Conservation (phyloP, 1,139 yeast genomes). For the Geotrichum macrosporum region DNA sequence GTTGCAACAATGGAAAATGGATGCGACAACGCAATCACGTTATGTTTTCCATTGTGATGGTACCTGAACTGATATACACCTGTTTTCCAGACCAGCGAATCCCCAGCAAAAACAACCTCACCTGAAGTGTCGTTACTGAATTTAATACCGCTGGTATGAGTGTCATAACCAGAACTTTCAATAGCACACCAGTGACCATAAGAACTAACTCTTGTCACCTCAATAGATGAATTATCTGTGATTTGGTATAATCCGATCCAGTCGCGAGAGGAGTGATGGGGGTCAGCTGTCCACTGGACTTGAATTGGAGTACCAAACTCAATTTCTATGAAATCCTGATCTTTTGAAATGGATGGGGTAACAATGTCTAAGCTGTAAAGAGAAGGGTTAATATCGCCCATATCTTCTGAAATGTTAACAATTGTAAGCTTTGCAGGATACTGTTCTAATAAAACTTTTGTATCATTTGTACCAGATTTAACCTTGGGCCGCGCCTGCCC, state of each 20-base stretch:
- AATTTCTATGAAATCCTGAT: slow-evolving; percentile 21
- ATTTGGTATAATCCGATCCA: slow-evolving; percentile 80
- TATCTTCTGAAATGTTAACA: slow-evolving; percentile 34
- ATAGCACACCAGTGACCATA: slow-evolving; percentile 67
- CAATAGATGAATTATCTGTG: slow-evolving; percentile 56
- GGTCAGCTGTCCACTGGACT: slow-evolving; percentile 57
- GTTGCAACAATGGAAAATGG: slow-evolving; percentile 64
- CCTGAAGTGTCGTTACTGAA: slow-evolving; percentile 44
- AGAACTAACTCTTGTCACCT: slow-evolving; percentile 59
- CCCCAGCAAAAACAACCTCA: slow-evolving; percentile 48
- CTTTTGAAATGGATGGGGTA: slow-evolving; percentile 9
- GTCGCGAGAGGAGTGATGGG: slow-evolving; percentile 46
- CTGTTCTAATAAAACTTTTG: slow-evolving; percentile 35
- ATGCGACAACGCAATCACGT: slow-evolving; percentile 60
- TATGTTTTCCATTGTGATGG: slow-evolving; percentile 66
- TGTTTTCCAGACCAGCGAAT: slow-evolving; percentile 58
- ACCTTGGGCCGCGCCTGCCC: slow-evolving; percentile 34
- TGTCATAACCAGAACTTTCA: slow-evolving; percentile 37
- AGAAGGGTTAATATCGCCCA: slow-evolving; percentile 27
- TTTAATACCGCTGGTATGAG: slow-evolving; percentile 20
- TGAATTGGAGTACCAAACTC: slow-evolving; percentile 48
- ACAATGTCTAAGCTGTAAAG: slow-evolving; percentile 30
- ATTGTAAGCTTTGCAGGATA: slow-evolving; percentile 40
- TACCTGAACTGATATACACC: slow-evolving; percentile 77
- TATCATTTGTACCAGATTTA: slow-evolving; percentile 31